phyloP scores from a whole-genome alignment of 345 rosid species.

The Conringia planisiliqua region DNA sequence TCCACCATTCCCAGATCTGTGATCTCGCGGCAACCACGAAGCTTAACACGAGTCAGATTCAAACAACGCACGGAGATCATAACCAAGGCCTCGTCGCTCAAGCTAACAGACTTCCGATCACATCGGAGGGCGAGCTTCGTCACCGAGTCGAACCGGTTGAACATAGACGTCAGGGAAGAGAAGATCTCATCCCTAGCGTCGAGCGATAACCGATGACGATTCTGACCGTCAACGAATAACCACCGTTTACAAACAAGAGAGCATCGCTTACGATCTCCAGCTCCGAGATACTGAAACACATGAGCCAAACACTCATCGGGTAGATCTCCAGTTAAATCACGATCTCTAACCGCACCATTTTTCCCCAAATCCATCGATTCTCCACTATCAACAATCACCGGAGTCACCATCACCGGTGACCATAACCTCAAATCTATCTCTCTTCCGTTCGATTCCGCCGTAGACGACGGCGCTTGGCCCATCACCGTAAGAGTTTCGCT shows the following conservation, averaged over 20 bases:
- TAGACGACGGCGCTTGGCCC: conserved; percentile 58
- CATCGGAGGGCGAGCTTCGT: conserved; percentile 72
- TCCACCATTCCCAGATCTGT: conserved; percentile 67
- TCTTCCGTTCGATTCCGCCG: conserved; percentile 26
- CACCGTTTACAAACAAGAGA: conserved; percentile 79
- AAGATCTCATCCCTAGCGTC: conserved; percentile 55
- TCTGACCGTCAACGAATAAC: conserved; percentile 71
- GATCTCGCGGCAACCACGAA: conserved; percentile 87
- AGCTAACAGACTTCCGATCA: conserved; percentile 57
- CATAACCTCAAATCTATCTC: conserved; percentile 17
- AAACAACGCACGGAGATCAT: conserved; percentile 57
- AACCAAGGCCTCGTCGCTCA: conserved; percentile 60
- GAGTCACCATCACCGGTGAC: conserved; percentile 7
- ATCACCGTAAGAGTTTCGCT: conserved; percentile 25
- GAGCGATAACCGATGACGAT: conserved; percentile 68
- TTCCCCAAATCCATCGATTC: conserved; percentile 18
- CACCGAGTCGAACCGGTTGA: conserved; percentile 69
- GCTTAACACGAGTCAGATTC: conserved; percentile 74
- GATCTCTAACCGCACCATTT: conserved; percentile 11
- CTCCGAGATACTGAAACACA: conserved; percentile 66
- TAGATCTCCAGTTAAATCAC: conserved; percentile 51
- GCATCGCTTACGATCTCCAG: conserved; percentile 65
- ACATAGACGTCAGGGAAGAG: conserved; percentile 39
- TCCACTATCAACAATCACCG: conserved; percentile 1
- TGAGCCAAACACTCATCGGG: conserved; percentile 86